These are phyloP conservation scores for Solanum chacoense DNA, from an alignment of 305 asterid species.

Conservation along the genomic window DNA sequence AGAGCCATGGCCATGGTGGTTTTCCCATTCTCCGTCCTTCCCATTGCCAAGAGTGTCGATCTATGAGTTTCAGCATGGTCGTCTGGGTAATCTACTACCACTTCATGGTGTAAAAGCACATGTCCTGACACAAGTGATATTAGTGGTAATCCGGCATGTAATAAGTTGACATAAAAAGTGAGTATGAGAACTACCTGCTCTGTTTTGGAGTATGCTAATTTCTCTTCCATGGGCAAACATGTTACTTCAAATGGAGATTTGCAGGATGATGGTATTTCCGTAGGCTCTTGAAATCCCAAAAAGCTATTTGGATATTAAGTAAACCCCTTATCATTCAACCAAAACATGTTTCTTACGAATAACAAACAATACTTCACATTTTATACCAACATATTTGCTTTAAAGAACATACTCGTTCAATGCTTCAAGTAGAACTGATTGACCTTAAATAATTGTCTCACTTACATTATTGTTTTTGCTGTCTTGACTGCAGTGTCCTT, in stretches of 20 bases:
- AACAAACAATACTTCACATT: neutral
- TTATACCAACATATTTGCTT: neutral
- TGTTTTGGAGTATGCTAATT: slow-evolving; percentile 52
- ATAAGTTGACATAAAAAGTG: neutral
- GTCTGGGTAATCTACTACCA: slow-evolving; percentile 67
- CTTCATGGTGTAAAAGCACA: slow-evolving; percentile 90
- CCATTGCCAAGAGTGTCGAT: slow-evolving; percentile 71
- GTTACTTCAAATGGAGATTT: slow-evolving; percentile 59
- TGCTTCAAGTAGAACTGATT: neutral
- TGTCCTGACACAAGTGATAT: slow-evolving; percentile 38
- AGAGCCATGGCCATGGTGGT: slow-evolving; percentile 77
- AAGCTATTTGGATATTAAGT: slow-evolving; percentile 27
- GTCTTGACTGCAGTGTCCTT: slow-evolving; percentile 50
- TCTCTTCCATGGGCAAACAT: slow-evolving; percentile 76
- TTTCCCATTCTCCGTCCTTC: slow-evolving; percentile 42
- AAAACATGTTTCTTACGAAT: neutral
- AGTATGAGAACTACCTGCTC: slow-evolving; percentile 42
- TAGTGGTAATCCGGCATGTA: neutral
- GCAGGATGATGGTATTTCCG: slow-evolving; percentile 53
- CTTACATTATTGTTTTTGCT: slow-evolving; percentile 85
- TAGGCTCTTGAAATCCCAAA: slow-evolving; percentile 59
- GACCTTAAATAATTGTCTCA: neutral
- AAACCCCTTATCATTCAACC: neutral
- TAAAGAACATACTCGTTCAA: neutral
- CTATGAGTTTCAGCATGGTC: slow-evolving; percentile 46